Base-by-base conservation (phyloP, 441 rosid genomes). In the Manihot esculenta region DNA sequence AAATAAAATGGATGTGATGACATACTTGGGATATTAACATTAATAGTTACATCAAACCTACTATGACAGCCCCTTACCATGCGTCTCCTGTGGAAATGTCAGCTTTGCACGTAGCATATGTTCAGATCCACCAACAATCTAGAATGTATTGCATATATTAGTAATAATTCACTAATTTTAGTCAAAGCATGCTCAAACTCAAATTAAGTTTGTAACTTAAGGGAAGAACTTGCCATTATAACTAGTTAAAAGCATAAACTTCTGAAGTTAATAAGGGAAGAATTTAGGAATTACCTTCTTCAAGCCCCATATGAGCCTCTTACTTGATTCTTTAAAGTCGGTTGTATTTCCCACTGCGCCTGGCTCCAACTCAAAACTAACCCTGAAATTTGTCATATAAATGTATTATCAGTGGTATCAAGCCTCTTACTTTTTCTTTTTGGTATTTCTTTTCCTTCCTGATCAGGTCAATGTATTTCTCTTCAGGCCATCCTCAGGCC, bases 301-400 rank as follows among this genome's bases (percentile, higher is more conserved):
- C 67, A 92, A 78, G 59, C 78, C 80, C 98, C 94, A 92, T 77
- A 86, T 92, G 50, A 92, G 86, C 77, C 75, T 81, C 83, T 86
- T 90, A 77, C 63, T 89, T 68, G 84, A 79, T 76, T 89, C 94
- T 81, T 87, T 87, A 78, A 92, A 90, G 77, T 92, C 97, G 62
- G 92, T 80, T 71, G 76, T 79, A 75, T 87, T 89, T 66, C 93
- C 98, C 71, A 73, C 72, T 13, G 89, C 87, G 70, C 92, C 97
- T 11, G 85, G 76, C 78, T 90, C 94, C 76, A 92, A 66, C 76
- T 85, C 94, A 77, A 90, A 90, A 81, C 86, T 86, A 81, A 86
- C 95, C 83, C 94, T 89, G 86, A 38, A 58, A 23, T 27, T 12
- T 23, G 30, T 23, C 30, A 27, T 44, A 24, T 2, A 24, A 10